Evolutionary conservation across 257 asterid species (phyloP).

Genomic region (Dorcoceras hygrometricum): DNA sequence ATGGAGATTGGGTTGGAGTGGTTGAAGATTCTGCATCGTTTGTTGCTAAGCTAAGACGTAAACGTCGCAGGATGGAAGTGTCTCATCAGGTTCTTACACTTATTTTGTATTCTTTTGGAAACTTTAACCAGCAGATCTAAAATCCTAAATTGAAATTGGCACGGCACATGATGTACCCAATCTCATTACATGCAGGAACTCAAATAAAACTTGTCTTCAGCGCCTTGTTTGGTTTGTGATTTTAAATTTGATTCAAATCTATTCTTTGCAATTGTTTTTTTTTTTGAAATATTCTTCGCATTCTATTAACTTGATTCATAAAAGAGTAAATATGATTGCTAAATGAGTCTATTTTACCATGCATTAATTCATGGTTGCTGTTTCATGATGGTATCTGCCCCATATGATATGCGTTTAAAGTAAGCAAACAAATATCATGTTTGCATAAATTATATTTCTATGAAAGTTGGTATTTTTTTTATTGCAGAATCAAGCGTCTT

Average conservation of each 20-base stretch:
- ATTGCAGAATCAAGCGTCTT: background rate
- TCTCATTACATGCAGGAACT: background rate
- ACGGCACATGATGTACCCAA: background rate
- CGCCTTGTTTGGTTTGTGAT: constrained; percentile 7
- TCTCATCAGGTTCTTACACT: constrained; percentile 55
- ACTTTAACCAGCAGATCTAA: constrained; percentile 17
- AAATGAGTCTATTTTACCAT: background rate
- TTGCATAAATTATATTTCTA: background rate
- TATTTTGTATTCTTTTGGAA: constrained; percentile 25
- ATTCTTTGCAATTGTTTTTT: too few relatives aligned
- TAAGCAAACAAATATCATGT: background rate
- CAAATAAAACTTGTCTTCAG: background rate
- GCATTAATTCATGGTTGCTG: constrained; percentile 10
- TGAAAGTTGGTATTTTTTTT: background rate
- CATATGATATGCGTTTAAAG: background rate
- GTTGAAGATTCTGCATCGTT: constrained; percentile 69
- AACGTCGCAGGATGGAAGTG: constrained; percentile 65
- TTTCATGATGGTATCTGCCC: background rate
- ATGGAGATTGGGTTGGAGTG: constrained; percentile 91
- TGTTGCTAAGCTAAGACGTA: constrained; percentile 59
- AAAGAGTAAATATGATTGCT: background rate
- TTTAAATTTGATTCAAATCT: background rate
- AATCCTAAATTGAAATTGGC: constrained; percentile 2
- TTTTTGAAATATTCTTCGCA: background rate
- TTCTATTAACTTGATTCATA: constrained; percentile 15